Base-by-base conservation (phyloP, 2,329 filamentous ascomycete species). In the Ceratocystis huliohia region DNA sequence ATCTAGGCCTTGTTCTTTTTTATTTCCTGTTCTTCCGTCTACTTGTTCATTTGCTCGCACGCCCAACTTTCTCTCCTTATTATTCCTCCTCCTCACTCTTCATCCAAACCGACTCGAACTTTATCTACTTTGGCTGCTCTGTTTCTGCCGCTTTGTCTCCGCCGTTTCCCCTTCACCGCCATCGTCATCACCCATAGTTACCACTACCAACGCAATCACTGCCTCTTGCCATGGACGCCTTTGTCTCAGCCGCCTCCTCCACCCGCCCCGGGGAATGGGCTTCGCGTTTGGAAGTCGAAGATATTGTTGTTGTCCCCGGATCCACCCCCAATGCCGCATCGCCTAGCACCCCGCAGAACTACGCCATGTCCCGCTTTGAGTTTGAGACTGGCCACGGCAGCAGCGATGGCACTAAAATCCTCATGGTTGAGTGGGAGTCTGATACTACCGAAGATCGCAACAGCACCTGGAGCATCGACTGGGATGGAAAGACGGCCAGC, bases 361-460 rank as follows among this genome's bases (percentile, higher is more conserved):
- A 65, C 48, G 64, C 67, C 53, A 64, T 68, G 61, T 50, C 90
- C 59, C 86, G 91, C 68, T 96, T 95, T 76, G 91, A 96, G 74
- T 95, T 96, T 73, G 88, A 92, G 75, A 80, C 84, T 0, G 87
- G 86, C 45, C 66, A 68, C 30, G 84, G 83, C 74, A 88, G 85
- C 63, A 89, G 90, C 72, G 88, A 92, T 70, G 91, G 91, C 50
- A 95, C 90, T 69, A 96, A 96, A 78, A 87, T 96, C 69, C 78
- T 96, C 71, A 94, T 96, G 90, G 87, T 96, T 48, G 91, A 96
- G 75, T 96, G 91, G 91, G 85, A 89, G 73, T 74, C 76, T 48
- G 53, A 48, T 5, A 28, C 56, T 17, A 28, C 63, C 71, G 70
- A 50, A 15, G 41, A 64, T 10, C 25, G 61, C 50, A 63, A 45